Evolutionary conservation across 2,329 filamentous ascomycete species (phyloP), one percentile per base, ranked within the genome.

Genomic region (Microdochium bolleyi): DNA sequence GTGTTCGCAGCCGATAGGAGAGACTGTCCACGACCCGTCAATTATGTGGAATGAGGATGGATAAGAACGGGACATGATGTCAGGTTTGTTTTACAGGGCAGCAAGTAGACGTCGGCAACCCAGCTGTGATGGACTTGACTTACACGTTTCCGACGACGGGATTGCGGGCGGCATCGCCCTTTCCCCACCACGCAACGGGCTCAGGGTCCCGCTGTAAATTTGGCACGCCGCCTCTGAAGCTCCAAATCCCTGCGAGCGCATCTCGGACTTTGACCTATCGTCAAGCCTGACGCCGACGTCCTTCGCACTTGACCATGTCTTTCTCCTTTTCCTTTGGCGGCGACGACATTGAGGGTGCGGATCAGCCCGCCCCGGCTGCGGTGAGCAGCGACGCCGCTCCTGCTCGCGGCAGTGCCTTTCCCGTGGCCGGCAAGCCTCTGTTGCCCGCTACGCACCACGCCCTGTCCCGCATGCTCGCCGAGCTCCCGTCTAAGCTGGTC

Each of bases 401-500:
- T 21, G 48, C 64, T 49, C 52, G 61, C 25, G 64, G 68, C 51
- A 71, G 73, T 57, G 83, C 83, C 16, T 86, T 86, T 59, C 83
- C 83, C 4, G 77, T 85, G 24, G 70, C 77, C 49, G 82, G 82
- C 54, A 82, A 83, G 58, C 76, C 82, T 52, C 74, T 83, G 51
- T 74, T 86, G 3, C 74, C 76, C 10, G 73, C 82, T 9, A 70
- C 68, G n/a, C 65, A 65, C 49, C 82, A 85, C 64, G 66, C 71
- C 52, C 61, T 85, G 30, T 61, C 67, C 19, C 62, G 70, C 3
- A 74, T 86, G 64, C 68, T 86, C n/a, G 67, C 73, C 2, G 68
- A 68, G 53, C 74, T 92, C 48, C 89, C 89, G 1, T 88, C 85
- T 52, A 88, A 88, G 67, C 78, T 94, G 52, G 84, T 86, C 19